A percentile compares a stretch with the other conserved stretches of the same genome.
phyloP scores from a whole-genome alignment of 495 filamentous ascomycete species.

The Viridothelium virens region DNA sequence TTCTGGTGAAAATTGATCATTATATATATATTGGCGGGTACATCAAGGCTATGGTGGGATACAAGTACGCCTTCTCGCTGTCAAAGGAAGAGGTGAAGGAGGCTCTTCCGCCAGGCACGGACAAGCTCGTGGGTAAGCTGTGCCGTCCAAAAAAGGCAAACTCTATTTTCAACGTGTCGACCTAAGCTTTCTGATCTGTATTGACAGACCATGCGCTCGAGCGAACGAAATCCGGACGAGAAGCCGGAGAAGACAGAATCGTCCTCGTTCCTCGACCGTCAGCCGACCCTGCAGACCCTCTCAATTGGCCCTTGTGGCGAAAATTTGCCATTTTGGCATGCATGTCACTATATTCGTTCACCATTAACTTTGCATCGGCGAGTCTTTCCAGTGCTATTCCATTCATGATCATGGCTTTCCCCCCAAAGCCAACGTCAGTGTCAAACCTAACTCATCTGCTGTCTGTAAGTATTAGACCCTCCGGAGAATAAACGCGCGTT shows the following conservation, averaged over 20 bases:
- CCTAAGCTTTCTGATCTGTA: conserved; percentile 2
- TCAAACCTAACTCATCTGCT: conserved; percentile 19
- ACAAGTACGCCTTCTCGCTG: conserved; percentile 22
- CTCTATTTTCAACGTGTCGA: neutral
- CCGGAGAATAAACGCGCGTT: neutral
- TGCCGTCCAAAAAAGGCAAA: neutral
- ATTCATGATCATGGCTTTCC: conserved; percentile 13
- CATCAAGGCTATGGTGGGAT: conserved; percentile 18
- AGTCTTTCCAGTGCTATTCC: conserved; percentile 21
- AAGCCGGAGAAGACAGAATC: conserved; percentile 17
- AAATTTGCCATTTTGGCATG: conserved; percentile 22
- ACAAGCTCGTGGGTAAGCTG: conserved; percentile 18
- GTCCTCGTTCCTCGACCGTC: conserved; percentile 22
- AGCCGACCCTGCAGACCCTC: conserved; percentile 22
- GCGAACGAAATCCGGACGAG: conserved; percentile 18
- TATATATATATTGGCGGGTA: neutral
- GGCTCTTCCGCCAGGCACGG: conserved; percentile 22
- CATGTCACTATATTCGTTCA: conserved; percentile 19
- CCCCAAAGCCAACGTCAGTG: conserved; percentile 13
- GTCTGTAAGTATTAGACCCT: conserved; percentile 1
- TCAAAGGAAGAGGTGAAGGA: conserved; percentile 21
- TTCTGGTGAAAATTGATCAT: neutral
- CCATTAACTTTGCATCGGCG: conserved; percentile 22
- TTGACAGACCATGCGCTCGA: conserved; percentile 19
- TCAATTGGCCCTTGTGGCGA: conserved; percentile 28